Evolutionary conservation across 2,329 filamentous ascomycete genomes (phyloP).

Genomic region (Alternaria arbusti): DNA sequence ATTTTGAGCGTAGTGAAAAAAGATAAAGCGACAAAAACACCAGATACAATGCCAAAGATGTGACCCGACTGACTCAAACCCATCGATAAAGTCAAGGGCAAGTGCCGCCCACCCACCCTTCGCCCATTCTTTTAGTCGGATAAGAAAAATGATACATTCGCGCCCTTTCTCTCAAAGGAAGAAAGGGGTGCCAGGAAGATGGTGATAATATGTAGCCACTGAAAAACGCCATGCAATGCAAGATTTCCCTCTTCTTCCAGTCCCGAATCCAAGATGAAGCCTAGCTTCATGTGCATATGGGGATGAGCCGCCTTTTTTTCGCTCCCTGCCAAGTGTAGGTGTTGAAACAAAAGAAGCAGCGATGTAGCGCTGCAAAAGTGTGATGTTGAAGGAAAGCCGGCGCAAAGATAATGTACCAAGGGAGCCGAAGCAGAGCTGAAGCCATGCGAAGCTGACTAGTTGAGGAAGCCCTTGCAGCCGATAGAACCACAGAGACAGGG

Average conservation of each 20-base stretch:
- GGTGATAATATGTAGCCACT: background rate
- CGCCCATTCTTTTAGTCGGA: background rate
- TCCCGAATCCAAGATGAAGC: background rate
- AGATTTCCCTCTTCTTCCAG: background rate
- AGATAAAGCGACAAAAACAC: background rate
- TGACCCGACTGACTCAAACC: background rate
- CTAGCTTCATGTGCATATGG: background rate
- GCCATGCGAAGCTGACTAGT: constrained; percentile 61
- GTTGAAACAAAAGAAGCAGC: background rate
- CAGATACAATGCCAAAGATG: constrained; percentile 1
- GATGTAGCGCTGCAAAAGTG: background rate
- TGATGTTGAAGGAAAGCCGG: background rate
- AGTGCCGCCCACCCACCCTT: background rate
- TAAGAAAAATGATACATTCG: background rate
- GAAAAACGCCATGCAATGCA: constrained; percentile 4
- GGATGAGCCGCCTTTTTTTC: background rate
- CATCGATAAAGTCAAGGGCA: background rate
- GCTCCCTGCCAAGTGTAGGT: background rate
- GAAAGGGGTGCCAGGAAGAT: background rate
- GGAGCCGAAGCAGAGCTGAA: background rate
- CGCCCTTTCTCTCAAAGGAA: background rate
- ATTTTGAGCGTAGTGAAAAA: background rate
- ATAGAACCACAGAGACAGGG: constrained; percentile 96
- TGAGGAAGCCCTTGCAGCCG: constrained; percentile 98
- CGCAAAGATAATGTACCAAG: background rate